Base-by-base conservation (phyloP, 1,139 yeast genomes). In the Kurtzmaniella quercitrusa region DNA sequence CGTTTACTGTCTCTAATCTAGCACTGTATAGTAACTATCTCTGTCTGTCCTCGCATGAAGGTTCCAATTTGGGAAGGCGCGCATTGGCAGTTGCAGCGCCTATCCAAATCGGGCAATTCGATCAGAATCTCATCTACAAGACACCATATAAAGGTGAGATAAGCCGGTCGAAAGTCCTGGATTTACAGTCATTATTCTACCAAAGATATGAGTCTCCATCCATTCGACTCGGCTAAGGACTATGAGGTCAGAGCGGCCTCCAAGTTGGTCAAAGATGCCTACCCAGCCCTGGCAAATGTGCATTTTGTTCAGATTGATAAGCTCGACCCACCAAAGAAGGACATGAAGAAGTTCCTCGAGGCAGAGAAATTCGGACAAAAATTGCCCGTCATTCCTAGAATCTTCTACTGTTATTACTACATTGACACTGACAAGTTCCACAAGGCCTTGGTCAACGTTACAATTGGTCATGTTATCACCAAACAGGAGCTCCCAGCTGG, bases 291-390 rank as follows among this genome's bases (percentile, higher is more conserved):
- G 21, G 77, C 67, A 44, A 58, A 67, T 46, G 76, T 86, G 41
- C 91, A 84, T 64, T 84, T 87, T 66, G 79, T 82, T 54, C 87
- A 81, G 58, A 70, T 86, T 45, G 93, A 85, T 58, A 76, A 81
- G 56, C 62, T 80, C 46, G 95, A 88, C 59, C 95, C 96, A 31
- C 94, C 95, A 49, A 88, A 88, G 75, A 70, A 78, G 54, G 80
- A 76, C 52, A 82, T 88, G 84, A 62, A 81, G 48, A 78, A 75
- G 54, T 86, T 74, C 62, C 69, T 88, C 51, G 85, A 79, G 46
- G 86, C 89, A 44, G 93, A 85, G 66, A 76, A 70, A 54, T 68
- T 77, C 41, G 88, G 88, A 25, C 62, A 60, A 37, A 70, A 77
- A 19, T 65, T 79, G 40, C 85, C 88, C 37, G 59, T 63, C 21